A percentile compares a stretch with the other conserved stretches of the same genome.
These are phyloP conservation scores for Malania oleifera DNA, from an alignment of 164 flowering plant species.

Conservation along the genomic window DNA sequence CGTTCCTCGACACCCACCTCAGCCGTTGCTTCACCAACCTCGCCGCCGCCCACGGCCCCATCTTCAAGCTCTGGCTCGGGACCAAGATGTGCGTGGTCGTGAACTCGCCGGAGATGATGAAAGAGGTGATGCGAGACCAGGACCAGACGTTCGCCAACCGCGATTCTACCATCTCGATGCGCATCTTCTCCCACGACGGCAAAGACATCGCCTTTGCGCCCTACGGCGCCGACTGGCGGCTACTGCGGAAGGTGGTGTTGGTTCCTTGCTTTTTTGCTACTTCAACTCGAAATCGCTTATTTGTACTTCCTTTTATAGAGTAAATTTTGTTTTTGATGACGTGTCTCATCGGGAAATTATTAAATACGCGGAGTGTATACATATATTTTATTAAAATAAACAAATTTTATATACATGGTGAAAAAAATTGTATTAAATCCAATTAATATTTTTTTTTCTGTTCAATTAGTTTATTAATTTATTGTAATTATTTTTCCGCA, in stretches of 20 bases:
- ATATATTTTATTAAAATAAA: too few species aligned
- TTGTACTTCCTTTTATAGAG: too few species aligned
- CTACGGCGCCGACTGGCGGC: conserved; percentile 11
- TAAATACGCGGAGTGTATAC: too few species aligned
- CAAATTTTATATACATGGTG: too few species aligned
- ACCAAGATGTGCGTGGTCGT: conserved; percentile 21
- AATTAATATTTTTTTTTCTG: too few species aligned
- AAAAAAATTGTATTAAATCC: too few species aligned
- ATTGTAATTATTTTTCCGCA: too few species aligned
- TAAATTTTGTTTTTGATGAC: too few species aligned
- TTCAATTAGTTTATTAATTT: too few species aligned
- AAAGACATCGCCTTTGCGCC: conserved; percentile 11
- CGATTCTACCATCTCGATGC: neutral
- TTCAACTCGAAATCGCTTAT: too few species aligned
- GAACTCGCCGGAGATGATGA: conserved; percentile 9
- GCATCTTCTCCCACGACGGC: conserved; percentile 7
- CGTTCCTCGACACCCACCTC: conserved; percentile 15
- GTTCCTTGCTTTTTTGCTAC: too few species aligned
- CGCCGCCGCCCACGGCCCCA: conserved; percentile 21
- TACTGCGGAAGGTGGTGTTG: conserved; percentile 9
- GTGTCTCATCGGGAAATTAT: too few species aligned
- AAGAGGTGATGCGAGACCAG: conserved; percentile 13
- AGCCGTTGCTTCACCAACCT: conserved; percentile 19
- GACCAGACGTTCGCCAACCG: conserved; percentile 17
- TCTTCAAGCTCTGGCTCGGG: conserved; percentile 26